Percentiles rank a stretch among this genome's conserved stretches.
Conservation (phyloP, 371 early-diverging fungal species). For the Phascolomyces articulosus region DNA sequence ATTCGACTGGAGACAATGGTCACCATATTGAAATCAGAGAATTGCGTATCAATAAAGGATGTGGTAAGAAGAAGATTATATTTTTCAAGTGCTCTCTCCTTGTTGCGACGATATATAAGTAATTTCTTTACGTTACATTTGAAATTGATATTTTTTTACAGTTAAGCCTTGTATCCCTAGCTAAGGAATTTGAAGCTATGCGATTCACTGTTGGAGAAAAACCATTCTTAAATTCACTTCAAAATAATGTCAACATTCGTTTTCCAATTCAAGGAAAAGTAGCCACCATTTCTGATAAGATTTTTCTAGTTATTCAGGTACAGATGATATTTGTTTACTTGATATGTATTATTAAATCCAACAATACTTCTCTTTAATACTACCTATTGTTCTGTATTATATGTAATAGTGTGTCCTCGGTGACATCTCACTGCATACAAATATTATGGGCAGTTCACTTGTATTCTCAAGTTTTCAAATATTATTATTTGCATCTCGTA, state of each 20-base stretch:
- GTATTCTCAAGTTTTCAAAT: constrained; percentile 29
- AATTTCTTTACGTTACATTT: no score
- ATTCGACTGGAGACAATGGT: constrained; percentile 48
- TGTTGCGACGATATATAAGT: no score
- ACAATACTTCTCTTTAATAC: no score
- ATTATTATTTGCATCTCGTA: constrained; percentile 34
- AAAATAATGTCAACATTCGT: constrained; percentile 38
- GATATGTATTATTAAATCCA: no score
- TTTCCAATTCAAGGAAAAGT: constrained; percentile 40
- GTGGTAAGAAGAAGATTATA: constrained; percentile 34
- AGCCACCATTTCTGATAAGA: constrained; percentile 30
- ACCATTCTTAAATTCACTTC: constrained; percentile 38
- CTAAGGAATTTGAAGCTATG: constrained; percentile 49
- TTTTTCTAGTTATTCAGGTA: constrained; percentile 45
- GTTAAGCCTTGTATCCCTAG: constrained; percentile 43
- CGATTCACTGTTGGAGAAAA: constrained; percentile 53
- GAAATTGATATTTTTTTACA: constrained; percentile 18
- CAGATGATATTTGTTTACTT: not conserved
- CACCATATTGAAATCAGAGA: constrained; percentile 23
- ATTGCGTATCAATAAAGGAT: constrained; percentile 28
- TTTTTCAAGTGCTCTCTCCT: no score
- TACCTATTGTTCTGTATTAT: no score
- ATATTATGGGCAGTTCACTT: constrained; percentile 21
- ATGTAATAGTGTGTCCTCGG: constrained; percentile 49
- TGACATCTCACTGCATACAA: constrained; percentile 33